phyloP scores from a whole-genome alignment of 257 asterid species.

The Rhazya stricta region DNA sequence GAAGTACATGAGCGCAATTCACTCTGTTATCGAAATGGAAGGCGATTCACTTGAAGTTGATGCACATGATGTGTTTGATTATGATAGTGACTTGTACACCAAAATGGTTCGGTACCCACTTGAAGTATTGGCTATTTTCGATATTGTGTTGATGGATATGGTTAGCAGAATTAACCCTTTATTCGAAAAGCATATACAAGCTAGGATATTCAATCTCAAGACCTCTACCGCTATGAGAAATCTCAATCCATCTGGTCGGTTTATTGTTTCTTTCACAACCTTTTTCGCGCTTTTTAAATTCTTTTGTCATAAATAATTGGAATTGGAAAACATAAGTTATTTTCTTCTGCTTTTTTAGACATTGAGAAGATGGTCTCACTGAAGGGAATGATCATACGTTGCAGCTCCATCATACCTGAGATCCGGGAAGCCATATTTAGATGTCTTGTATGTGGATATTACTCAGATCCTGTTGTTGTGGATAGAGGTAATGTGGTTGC shows the following conservation, averaged over 20 bases:
- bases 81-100: constrained; percentile 70
- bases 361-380: constrained; percentile 94
- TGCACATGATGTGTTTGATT: constrained; percentile 70
- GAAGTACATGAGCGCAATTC: constrained; percentile 69
- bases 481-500: constrained; percentile 61
- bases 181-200: constrained; percentile 92
- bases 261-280: neutral
- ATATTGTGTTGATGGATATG: constrained; percentile 88
- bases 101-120: constrained; percentile 94
- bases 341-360: constrained; percentile 41
- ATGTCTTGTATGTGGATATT: constrained; percentile 92
- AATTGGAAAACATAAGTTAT: neutral
- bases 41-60: constrained; percentile 98
- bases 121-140: constrained; percentile 92
- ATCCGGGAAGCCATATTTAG: constrained; percentile 92
- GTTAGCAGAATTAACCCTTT: constrained; percentile 64
- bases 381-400: constrained; percentile 94
- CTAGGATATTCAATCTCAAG: constrained; percentile 80
- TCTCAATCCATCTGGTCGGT: constrained; percentile 93
- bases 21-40: constrained; percentile 70
- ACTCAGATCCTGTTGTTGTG: constrained; percentile 81
- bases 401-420: constrained; percentile 96
- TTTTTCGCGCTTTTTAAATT: neutral
- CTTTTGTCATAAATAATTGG: neutral
- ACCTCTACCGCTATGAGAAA: constrained; percentile 78